Evolutionary conservation across 108 stramenopile genomes (phyloP), one percentile per base, ranked within the genome.

Genomic region (Parmales sp.): DNA sequence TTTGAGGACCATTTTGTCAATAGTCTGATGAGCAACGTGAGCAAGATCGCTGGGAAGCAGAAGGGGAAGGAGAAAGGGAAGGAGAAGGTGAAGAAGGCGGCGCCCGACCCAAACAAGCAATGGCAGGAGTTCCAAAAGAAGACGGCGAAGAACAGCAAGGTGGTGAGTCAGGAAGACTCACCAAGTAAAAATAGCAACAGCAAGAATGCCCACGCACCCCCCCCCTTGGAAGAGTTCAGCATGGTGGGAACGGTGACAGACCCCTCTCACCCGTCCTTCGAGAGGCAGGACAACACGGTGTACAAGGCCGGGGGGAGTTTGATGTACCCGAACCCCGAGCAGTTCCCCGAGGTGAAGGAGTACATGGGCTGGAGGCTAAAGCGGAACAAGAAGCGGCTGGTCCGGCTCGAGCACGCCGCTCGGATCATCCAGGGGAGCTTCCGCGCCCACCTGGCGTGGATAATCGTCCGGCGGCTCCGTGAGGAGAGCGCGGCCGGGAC

Each of bases 361-460:
- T 90, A 88, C 83, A 92, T 92, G 91, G 66, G 70, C 7, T 92
- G 91, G 91, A 79, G 91, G 37, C 68, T 92, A 36, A 78, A 74
- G 67, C 72, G 91, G 11, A 90, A 92, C 63, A 81, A 80, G 54
- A 89, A 87, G 76, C 79, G 88, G 7, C 75, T 90, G 39, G 70
- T 73, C 16, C 71, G 78, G 18, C 65, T 92, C 13, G 85, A 89
- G 37, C 63, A 51, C 3, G 83, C 86, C 5, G 90, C 88, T 18
- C 31, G 31, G 11, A 45, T 76, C 5, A 83, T 92, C 20, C 90
- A 92, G 66, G 65, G 71, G 34, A 79, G 80, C 23, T 72, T 86
- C 11, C 80, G 89, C 38, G 74, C 70, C 46, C 82, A 71, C 70
- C 73, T 90, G 66, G 84, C 89, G 0, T 76, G 84, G 67, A 78